Percentiles rank a stretch among this genome's conserved stretches.
Evolutionary conservation across 2,329 filamentous ascomycete species (phyloP).

Genomic region (Monosporascus ibericus): DNA sequence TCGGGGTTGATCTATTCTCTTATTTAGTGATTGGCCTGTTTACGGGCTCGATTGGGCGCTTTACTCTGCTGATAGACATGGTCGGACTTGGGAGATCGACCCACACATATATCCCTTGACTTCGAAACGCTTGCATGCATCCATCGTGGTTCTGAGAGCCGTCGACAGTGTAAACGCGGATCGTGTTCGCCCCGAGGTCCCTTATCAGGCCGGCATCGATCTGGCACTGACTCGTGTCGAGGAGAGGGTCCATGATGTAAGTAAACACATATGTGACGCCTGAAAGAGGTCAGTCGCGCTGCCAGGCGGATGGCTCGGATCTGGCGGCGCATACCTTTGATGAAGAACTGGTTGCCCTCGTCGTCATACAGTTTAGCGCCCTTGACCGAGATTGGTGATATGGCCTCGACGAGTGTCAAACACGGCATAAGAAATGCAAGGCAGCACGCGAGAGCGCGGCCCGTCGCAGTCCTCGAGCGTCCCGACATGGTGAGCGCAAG

Average conservation of each 20-base stretch:
- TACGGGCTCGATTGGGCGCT: background rate
- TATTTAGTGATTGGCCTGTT: background rate
- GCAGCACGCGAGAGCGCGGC: background rate
- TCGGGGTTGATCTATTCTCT: constrained; percentile 34
- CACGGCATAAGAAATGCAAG: background rate
- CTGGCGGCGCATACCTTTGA: background rate
- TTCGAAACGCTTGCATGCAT: constrained; percentile 60
- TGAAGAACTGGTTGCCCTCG: background rate
- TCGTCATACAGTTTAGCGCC: constrained; percentile 1
- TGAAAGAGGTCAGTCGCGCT: background rate
- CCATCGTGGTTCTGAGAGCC: constrained; percentile 53
- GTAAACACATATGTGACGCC: background rate
- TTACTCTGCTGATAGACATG: constrained; percentile 40
- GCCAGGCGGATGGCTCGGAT: background rate
- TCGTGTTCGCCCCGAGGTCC: constrained; percentile 41
- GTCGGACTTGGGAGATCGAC: constrained; percentile 50
- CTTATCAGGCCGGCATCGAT: constrained; percentile 5
- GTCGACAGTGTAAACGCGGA: constrained; percentile 59
- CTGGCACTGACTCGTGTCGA: constrained; percentile 2
- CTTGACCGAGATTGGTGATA: constrained; percentile 1
- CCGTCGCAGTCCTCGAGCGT: background rate
- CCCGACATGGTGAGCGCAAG: background rate
- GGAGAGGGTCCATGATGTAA: background rate
- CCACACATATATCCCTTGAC: constrained; percentile 60
- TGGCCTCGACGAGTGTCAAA: background rate